phyloP scores from a whole-genome alignment of 768 basidiomycete species.

The Rhodotorula paludigena region DNA sequence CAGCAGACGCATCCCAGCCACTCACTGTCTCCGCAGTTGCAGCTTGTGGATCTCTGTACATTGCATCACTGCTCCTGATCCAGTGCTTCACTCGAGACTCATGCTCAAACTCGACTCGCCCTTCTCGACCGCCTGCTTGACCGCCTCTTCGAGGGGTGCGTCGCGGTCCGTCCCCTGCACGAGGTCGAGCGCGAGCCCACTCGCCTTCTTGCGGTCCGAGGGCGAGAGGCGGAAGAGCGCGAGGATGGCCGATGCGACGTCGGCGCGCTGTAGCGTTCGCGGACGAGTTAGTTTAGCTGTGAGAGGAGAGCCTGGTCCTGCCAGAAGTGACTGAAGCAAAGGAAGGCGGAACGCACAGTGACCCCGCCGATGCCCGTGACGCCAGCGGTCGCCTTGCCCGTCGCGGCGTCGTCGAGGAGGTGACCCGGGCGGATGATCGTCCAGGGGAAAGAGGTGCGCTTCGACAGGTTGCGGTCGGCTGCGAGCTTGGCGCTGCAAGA shows the following conservation, averaged over 20 bases:
- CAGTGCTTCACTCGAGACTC: background rate
- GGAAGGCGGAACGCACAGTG: constrained; percentile 49
- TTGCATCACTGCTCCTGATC: too few relatives aligned
- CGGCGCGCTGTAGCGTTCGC: constrained; percentile 54
- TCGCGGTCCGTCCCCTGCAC: constrained; percentile 49
- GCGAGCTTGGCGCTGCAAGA: constrained; percentile 50
- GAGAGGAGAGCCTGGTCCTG: background rate
- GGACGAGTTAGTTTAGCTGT: too few relatives aligned
- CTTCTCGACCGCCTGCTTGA: constrained; percentile 55
- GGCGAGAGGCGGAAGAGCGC: constrained; percentile 51
- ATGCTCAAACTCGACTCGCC: constrained; percentile 51
- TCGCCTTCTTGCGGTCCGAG: constrained; percentile 21
- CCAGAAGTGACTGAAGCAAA: background rate
- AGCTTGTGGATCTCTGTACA: too few relatives aligned
- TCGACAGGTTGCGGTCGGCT: constrained; percentile 51
- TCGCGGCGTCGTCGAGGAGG: constrained; percentile 55
- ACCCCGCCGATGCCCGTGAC: constrained; percentile 55
- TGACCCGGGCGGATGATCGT: constrained; percentile 64
- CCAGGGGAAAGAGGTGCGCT: constrained; percentile 60
- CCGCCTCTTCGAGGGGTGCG: constrained; percentile 51
- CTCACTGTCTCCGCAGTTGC: too few relatives aligned
- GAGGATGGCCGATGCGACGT: constrained; percentile 56
- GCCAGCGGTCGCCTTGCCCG: constrained; percentile 56
- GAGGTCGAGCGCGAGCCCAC: constrained; percentile 60
- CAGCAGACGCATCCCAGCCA: too few relatives aligned